Percentiles rank a stretch among this genome's conserved stretches.
phyloP scores from a whole-genome alignment of 371 early-diverging fungal genomes.

The Syncephalastrum monosporum region DNA sequence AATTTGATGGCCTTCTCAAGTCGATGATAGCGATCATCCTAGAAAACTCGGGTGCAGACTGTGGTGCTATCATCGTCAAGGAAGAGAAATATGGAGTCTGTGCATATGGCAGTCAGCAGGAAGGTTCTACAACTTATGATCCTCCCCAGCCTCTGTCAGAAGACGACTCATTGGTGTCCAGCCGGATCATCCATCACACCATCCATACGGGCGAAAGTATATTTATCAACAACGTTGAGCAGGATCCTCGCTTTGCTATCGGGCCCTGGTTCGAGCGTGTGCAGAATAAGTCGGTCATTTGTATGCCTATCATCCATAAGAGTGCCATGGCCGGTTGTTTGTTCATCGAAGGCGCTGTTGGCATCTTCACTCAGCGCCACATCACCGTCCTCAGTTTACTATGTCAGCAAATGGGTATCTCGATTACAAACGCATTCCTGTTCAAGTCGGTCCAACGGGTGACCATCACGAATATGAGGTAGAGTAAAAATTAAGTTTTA shows the following conservation, averaged over 20 bases:
- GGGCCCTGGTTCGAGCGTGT: conserved; percentile 47
- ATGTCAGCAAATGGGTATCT: conserved; percentile 62
- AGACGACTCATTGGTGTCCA: conserved; percentile 33
- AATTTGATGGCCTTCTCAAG: conserved; percentile 36
- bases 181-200: conserved; percentile 40
- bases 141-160: conserved; percentile 34
- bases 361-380: conserved; percentile 56
- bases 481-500: background rate
- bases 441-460: conserved; percentile 47
- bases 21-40: conserved; percentile 47
- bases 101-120: conserved; percentile 42
- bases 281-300: conserved; percentile 53
- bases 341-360: conserved; percentile 54
- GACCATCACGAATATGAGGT: conserved; percentile 39
- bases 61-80: conserved; percentile 45
- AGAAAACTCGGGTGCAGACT: conserved; percentile 48
- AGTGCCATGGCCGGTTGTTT: conserved; percentile 49
- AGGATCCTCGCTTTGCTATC: conserved; percentile 41
- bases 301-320: conserved; percentile 57
- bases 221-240: conserved; percentile 37
- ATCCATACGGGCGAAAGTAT: conserved; percentile 42
- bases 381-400: conserved; percentile 54
- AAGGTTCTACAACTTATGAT: conserved; percentile 39
- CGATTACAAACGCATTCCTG: conserved; percentile 55
- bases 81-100: conserved; percentile 41